These are phyloP conservation scores for Magnusiomyces paraingens DNA, from an alignment of 1,139 yeast genomes.

Conservation along the genomic window DNA sequence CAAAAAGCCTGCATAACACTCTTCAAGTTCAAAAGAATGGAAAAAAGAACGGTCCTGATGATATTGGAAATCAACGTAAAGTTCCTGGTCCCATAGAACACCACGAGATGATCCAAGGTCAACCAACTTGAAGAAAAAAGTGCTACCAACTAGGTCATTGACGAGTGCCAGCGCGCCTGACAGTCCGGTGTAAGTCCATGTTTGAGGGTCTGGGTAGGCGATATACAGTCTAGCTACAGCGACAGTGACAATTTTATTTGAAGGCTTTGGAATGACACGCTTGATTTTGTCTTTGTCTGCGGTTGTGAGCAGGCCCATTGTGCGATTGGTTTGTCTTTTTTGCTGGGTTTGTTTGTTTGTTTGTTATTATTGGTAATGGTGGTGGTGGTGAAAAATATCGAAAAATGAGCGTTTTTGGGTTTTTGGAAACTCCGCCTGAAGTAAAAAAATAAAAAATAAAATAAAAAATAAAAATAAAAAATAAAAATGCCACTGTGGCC, in stretches of 20 bases:
- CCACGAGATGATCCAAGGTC: constrained; percentile 69
- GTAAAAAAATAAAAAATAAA: too few species aligned
- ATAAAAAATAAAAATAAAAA: too few species aligned
- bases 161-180: constrained; percentile 82
- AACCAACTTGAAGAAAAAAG: constrained; percentile 81
- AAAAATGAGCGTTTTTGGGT: too few species aligned
- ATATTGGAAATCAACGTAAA: constrained; percentile 80
- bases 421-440: too few species aligned
- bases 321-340: neutral
- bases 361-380: too few species aligned
- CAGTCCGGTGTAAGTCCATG: constrained; percentile 85
- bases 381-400: too few species aligned
- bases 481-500: too few species aligned
- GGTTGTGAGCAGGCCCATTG: constrained; percentile 56
- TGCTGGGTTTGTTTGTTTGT: too few species aligned
- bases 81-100: constrained; percentile 94
- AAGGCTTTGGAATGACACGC: constrained; percentile 78
- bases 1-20: constrained; percentile 78
- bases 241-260: constrained; percentile 84
- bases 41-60: constrained; percentile 91
- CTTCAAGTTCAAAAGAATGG: constrained; percentile 91
- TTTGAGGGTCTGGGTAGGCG: constrained; percentile 75
- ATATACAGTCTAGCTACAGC: constrained; percentile 85
- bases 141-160: constrained; percentile 91
- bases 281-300: constrained; percentile 84